Percentiles rank a stretch among this genome's conserved stretches.
These are phyloP conservation scores for Quercus lobata DNA, from an alignment of 331 rosid species.

Conservation along the genomic window DNA sequence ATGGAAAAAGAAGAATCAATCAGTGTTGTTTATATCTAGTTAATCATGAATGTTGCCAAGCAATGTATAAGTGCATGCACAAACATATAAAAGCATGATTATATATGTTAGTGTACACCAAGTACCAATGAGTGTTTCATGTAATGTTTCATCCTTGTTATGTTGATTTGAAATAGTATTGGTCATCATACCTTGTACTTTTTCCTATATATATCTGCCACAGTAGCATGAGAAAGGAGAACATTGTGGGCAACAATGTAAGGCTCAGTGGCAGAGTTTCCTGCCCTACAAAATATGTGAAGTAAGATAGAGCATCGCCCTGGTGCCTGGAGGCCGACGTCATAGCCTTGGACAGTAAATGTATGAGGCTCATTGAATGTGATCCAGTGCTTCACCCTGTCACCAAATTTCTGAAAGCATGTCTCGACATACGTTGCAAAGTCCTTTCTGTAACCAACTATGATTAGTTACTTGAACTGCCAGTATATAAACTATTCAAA, in stretches of 20 bases:
- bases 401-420: slow-evolving; percentile 86
- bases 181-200: slow-evolving; percentile 62
- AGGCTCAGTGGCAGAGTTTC: slow-evolving; percentile 87
- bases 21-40: neutral
- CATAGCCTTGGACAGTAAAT: slow-evolving; percentile 82
- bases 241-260: slow-evolving; percentile 86
- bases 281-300: slow-evolving; percentile 53
- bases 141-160: neutral
- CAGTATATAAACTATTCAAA: neutral
- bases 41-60: neutral
- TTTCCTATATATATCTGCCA: slow-evolving; percentile 51
- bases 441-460: slow-evolving; percentile 56
- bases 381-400: slow-evolving; percentile 93
- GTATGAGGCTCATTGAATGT: slow-evolving; percentile 98
- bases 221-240: slow-evolving; percentile 70
- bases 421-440: slow-evolving; percentile 71
- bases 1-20: neutral
- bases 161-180: neutral
- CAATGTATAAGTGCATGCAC: neutral
- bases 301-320: slow-evolving; percentile 86
- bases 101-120: neutral
- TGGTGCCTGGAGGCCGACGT: slow-evolving; percentile 80
- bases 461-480: neutral
- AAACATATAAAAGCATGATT: neutral
- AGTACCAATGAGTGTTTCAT: neutral